These are phyloP conservation scores for Papiliotrema nemorosa DNA, from an alignment of 1,284 basidiomycete species.

Conservation along the genomic window DNA sequence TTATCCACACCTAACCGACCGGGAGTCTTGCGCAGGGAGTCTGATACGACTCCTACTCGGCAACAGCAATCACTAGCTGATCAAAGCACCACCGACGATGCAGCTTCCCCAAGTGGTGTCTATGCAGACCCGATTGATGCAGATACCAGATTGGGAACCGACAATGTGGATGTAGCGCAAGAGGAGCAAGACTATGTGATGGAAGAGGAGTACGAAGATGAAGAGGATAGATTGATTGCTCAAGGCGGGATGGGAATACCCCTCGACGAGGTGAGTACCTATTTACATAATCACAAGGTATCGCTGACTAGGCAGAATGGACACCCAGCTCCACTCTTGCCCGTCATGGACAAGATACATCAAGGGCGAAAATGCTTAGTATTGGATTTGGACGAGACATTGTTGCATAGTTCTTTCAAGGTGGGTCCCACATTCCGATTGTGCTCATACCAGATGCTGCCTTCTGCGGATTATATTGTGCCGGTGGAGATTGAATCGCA, in stretches of 20 bases:
- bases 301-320: constrained; percentile 63
- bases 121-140: constrained; percentile 37
- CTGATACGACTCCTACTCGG: constrained; percentile 16
- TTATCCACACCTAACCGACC: constrained; percentile 27
- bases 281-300: not conserved
- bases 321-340: constrained; percentile 73
- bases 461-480: constrained; percentile 94
- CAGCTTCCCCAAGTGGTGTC: constrained; percentile 33
- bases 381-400: constrained; percentile 90
- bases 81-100: constrained; percentile 14
- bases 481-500: constrained; percentile 98
- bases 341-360: constrained; percentile 68
- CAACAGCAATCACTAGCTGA: not conserved
- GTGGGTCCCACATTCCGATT: constrained; percentile 50
- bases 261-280: constrained; percentile 61
- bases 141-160: constrained; percentile 39
- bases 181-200: constrained; percentile 46
- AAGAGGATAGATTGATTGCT: constrained; percentile 73
- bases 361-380: constrained; percentile 86
- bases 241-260: constrained; percentile 80
- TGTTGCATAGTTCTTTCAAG: constrained; percentile 92
- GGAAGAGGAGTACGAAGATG: constrained; percentile 61
- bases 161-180: constrained; percentile 53
- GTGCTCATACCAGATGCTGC: constrained; percentile 67
- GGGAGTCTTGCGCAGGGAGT: constrained; percentile 30